Evolutionary conservation across 441 rosid genomes (phyloP), one percentile per base, ranked within the genome.

Genomic region (Capsella rubella): DNA sequence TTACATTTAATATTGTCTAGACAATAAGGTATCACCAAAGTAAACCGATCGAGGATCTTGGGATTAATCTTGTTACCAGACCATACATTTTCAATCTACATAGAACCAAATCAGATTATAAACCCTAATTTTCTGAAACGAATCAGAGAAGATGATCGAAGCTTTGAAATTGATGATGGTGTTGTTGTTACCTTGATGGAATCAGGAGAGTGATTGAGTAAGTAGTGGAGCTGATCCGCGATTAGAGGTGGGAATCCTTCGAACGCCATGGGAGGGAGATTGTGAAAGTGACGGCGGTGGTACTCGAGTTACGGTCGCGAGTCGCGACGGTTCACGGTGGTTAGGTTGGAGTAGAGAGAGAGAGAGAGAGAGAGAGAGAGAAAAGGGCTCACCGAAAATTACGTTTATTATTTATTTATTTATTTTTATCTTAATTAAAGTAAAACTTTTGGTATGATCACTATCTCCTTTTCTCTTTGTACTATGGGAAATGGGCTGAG

Each of bases 21-120:
- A 77, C 99, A 95, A 72, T 88, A 95, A 18, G 99, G 97, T 54
- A 95, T 87, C 59, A 89, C 84, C 86, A 95, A 84, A 47, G 96
- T 89, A 78, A 92, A 92, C 8, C 99, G 95, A 79, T 95, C 99
- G 28, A 87, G 84, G 72, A 76, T 80, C 31, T 67, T 82, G 6
- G 91, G 75, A 61, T 78, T 69, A 42, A 81, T 82, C 78, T 84
- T 88, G 83, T 86, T 85, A 21, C 98, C 98, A 1, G 96, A 92
- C 89, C 94, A 79, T 9, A 77, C 85, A 81, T 86, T 92, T 68
- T 92, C 97, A 54, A 95, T 84, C 99, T 95, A 82, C 56, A 67
- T 5, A 25, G 35, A 37, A 40, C 39, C 11, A 39, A 61, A 56
- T 31, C 60, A 50, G 62, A 16, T 12, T 2, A 37, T 46, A 69